Conservation (phyloP, 208 protist genomes). For the Jaenimonas drosophilae region DNA sequence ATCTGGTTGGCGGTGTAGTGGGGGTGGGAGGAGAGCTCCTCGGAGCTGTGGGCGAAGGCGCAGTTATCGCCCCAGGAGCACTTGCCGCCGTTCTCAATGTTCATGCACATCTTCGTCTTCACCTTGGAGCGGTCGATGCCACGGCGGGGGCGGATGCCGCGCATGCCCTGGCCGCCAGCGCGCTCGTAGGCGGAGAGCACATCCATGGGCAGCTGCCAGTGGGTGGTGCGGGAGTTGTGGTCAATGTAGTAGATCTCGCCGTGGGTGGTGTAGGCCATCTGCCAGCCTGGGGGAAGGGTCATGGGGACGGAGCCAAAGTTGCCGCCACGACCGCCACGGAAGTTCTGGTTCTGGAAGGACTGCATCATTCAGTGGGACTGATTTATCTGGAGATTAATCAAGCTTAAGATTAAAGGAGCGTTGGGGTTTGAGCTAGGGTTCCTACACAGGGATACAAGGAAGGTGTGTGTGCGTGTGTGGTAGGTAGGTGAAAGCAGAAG, state of each 20-base stretch:
- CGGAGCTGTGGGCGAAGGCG: constrained; percentile 77
- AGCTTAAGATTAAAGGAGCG: not conserved
- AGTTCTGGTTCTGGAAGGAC: constrained; percentile 15
- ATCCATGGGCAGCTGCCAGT: constrained; percentile 62
- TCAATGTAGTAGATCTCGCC: constrained; percentile 83
- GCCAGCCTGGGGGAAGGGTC: constrained; percentile 68
- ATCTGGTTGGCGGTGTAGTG: constrained; percentile 11
- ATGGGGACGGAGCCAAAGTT: constrained; percentile 15
- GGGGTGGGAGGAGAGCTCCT: constrained; percentile 43
- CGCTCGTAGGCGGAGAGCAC: constrained; percentile 5
- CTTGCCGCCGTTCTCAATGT: constrained; percentile 76
- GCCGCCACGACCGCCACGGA: too few species aligned
- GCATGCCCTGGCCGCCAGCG: constrained; percentile 1
- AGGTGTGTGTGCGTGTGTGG: too few species aligned
- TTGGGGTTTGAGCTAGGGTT: not conserved
- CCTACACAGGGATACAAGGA: not conserved
- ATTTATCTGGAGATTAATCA: constrained; percentile 1
- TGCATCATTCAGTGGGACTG: constrained; percentile 2
- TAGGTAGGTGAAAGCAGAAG: too few species aligned
- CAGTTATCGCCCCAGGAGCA: constrained; percentile 80
- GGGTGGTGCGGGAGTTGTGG: constrained; percentile 80
- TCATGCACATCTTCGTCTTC: constrained; percentile 92
- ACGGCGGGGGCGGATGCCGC: constrained; percentile 25
- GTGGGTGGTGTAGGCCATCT: constrained; percentile 53
- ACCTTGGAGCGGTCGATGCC: constrained; percentile 76